Evolutionary conservation across 1,284 basidiomycete genomes (phyloP).

Genomic region (Papiliotrema nemorosa): DNA sequence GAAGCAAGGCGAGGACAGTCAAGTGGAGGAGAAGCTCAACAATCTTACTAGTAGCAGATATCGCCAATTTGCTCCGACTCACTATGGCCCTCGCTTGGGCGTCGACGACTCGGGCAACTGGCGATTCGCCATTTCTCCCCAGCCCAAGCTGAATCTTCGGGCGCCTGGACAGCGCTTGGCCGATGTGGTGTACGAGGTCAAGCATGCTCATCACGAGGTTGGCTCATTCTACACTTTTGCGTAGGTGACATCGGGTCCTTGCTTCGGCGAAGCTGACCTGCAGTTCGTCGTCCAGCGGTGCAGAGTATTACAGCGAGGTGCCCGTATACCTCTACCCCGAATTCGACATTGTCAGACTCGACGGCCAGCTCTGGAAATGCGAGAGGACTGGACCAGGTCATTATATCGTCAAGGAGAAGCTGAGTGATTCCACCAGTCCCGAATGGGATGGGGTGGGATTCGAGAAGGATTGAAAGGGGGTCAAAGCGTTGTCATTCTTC

Average conservation of each 20-base stretch:
- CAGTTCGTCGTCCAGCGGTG: neutral
- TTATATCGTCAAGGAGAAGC: slow-evolving; percentile 1
- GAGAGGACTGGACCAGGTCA: neutral
- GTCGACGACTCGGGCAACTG: slow-evolving; percentile 5
- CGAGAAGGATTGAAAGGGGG: slow-evolving; percentile 3
- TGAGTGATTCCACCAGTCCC: neutral
- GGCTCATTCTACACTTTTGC: neutral
- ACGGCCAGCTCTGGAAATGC: slow-evolving; percentile 3
- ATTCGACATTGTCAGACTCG: neutral
- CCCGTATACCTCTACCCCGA: slow-evolving; percentile 2
- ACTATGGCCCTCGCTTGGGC: neutral
- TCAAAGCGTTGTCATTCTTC: neutral
- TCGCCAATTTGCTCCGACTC: too few species aligned
- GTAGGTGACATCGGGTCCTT: neutral
- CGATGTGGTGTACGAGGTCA: neutral
- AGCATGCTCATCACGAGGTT: neutral
- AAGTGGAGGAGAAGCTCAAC: too few species aligned
- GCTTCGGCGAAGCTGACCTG: neutral
- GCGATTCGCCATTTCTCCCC: neutral
- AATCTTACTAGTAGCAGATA: too few species aligned
- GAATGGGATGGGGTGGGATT: slow-evolving; percentile 6
- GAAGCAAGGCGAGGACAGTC: too few species aligned
- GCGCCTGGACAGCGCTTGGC: neutral
- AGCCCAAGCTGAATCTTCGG: neutral
- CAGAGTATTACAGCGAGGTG: neutral